phyloP scores from a whole-genome alignment of 768 basidiomycete species.

The Albatrellus ellisii region DNA sequence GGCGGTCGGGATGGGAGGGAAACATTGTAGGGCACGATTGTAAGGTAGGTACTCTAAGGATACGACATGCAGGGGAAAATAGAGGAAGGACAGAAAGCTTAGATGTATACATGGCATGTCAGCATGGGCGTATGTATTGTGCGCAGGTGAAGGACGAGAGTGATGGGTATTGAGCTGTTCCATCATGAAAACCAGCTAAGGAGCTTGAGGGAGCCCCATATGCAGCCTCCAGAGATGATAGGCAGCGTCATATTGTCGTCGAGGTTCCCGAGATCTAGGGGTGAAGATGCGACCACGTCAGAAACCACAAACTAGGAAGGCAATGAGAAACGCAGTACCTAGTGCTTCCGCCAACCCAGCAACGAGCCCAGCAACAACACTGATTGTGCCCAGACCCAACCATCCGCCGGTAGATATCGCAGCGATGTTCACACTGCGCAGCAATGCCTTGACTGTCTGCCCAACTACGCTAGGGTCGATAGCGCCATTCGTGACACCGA shows the following conservation, averaged over 20 bases:
- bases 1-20: neutral
- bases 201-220: conserved; percentile 41
- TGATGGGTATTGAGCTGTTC: neutral
- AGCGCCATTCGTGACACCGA: conserved; percentile 27
- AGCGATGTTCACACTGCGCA: conserved; percentile 11
- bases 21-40: neutral
- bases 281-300: neutral
- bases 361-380: conserved; percentile 58
- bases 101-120: neutral
- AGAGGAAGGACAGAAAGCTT: neutral
- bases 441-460: conserved; percentile 16
- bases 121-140: no score
- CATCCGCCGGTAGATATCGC: conserved; percentile 24
- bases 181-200: conserved; percentile 22
- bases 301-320: neutral
- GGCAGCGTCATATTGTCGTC: conserved; percentile 91
- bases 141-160: neutral
- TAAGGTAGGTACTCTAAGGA: neutral
- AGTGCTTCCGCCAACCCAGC: conserved; percentile 83
- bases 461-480: conserved; percentile 12
- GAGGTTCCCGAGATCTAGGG: conserved; percentile 62
- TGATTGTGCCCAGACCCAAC: conserved; percentile 40
- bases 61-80: neutral
- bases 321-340: conserved; percentile 38
- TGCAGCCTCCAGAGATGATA: conserved; percentile 66